These are phyloP conservation scores for Suillus ampliporus DNA, from an alignment of 768 basidiomycete species.

Conservation along the genomic window DNA sequence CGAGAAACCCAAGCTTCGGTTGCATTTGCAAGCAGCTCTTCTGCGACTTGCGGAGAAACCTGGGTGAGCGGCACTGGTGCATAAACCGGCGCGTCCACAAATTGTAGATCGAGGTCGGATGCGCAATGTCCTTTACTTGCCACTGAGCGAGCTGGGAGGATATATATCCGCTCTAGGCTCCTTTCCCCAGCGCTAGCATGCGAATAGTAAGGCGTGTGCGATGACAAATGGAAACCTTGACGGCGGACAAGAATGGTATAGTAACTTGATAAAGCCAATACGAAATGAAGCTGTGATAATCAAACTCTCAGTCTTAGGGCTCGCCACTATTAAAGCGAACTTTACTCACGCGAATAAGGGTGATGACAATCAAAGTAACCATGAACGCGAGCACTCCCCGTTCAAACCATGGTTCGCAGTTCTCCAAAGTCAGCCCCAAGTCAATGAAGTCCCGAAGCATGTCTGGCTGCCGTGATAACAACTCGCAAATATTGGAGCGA, in stretches of 20 bases:
- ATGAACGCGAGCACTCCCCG: constrained; percentile 64
- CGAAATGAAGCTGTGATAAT: constrained; percentile 67
- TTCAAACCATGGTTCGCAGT: constrained; percentile 82
- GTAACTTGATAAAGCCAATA: constrained; percentile 72
- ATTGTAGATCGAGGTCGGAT: constrained; percentile 8
- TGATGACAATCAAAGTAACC: constrained; percentile 61
- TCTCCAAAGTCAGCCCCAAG: constrained; percentile 76
- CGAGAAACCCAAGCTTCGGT: constrained; percentile 68
- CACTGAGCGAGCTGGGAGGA: constrained; percentile 49
- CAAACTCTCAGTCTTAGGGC: constrained; percentile 8
- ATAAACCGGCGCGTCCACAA: constrained; percentile 49
- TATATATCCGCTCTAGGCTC: constrained; percentile 63
- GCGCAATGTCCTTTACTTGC: constrained; percentile 14
- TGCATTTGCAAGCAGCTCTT: constrained; percentile 55
- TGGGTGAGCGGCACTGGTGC: constrained; percentile 68
- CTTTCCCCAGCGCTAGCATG: constrained; percentile 28
- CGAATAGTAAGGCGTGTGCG: constrained; percentile 19
- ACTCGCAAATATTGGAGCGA: constrained; percentile 71
- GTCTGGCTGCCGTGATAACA: constrained; percentile 76
- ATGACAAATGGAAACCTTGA: constrained; percentile 29
- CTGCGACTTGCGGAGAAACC: constrained; percentile 57
- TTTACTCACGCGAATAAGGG: constrained; percentile 67
- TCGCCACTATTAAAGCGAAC: not conserved
- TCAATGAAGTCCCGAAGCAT: constrained; percentile 72
- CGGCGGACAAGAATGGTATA: constrained; percentile 61